phyloP scores from a whole-genome alignment of 371 early-diverging fungal species.

The Vairimorpha necatrix region DNA sequence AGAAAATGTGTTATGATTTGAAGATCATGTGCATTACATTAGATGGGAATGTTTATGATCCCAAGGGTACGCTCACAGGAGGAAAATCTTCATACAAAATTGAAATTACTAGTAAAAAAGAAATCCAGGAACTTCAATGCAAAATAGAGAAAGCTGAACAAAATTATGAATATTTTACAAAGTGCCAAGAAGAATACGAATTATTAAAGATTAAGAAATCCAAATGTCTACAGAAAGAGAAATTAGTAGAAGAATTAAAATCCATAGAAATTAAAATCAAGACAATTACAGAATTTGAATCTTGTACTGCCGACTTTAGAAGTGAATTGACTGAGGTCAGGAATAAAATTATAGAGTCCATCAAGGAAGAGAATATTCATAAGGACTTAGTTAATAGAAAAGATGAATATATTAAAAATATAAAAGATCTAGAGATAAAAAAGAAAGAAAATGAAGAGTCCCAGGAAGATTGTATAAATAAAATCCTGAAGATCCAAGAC shows the following conservation, averaged over 20 bases:
- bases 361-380: constrained; percentile 1
- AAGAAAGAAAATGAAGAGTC: constrained; percentile 3
- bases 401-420: constrained; percentile 15
- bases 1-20: constrained; percentile 73
- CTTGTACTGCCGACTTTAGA: neutral
- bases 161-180: neutral
- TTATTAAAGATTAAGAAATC: neutral
- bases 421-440: constrained; percentile 39
- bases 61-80: constrained; percentile 87
- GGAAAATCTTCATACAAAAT: constrained; percentile 68
- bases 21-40: constrained; percentile 73
- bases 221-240: neutral
- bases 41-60: constrained; percentile 97
- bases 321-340: constrained; percentile 1
- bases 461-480: constrained; percentile 66
- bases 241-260: neutral
- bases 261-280: constrained; percentile 54
- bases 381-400: neutral
- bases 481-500: constrained; percentile 64
- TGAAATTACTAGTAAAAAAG: constrained; percentile 49
- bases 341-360: neutral
- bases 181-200: neutral
- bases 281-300: neutral
- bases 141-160: neutral
- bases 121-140: constrained; percentile 25